These are phyloP conservation scores for Thalassiosira sp. DNA, from an alignment of 352 stramenopile genomes.

Conservation along the genomic window DNA sequence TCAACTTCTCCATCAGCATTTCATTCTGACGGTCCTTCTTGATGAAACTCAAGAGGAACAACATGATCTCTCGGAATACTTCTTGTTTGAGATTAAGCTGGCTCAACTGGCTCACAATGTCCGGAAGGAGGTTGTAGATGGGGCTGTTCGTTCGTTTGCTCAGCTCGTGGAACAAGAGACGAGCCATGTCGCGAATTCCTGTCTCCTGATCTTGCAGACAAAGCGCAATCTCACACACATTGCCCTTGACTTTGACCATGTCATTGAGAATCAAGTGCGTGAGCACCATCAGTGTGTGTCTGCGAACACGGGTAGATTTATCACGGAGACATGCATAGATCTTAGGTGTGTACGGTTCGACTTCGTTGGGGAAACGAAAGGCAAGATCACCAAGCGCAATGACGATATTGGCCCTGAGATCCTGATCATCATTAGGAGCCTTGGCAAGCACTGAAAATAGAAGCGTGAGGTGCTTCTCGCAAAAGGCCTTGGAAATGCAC, in stretches of 20 bases:
- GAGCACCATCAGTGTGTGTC: slow-evolving; percentile 96
- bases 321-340: slow-evolving; percentile 94
- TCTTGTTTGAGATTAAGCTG: slow-evolving; percentile 82
- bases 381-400: slow-evolving; percentile 95
- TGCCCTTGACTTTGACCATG: slow-evolving; percentile 99
- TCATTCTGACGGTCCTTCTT: slow-evolving; percentile 94
- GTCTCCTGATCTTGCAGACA: slow-evolving; percentile 92
- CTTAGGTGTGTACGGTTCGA: slow-evolving; percentile 97
- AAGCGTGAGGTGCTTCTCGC: slow-evolving; percentile 92
- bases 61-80: slow-evolving; percentile 91
- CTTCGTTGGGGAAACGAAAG: slow-evolving; percentile 96
- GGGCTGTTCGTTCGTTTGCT: slow-evolving; percentile 95
- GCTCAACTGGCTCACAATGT: slow-evolving; percentile 93
- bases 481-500: slow-evolving; percentile 95
- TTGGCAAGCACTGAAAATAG: slow-evolving; percentile 91
- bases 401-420: slow-evolving; percentile 93
- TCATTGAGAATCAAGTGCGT: slow-evolving; percentile 99
- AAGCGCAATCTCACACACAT: slow-evolving; percentile 92
- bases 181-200: slow-evolving; percentile 91
- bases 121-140: slow-evolving; percentile 98
- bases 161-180: slow-evolving; percentile 96
- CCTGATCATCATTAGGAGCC: slow-evolving; percentile 64
- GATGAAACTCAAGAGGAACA: slow-evolving; percentile 96
- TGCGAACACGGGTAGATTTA: slow-evolving; percentile 88
- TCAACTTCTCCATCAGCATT: slow-evolving; percentile 91